These are phyloP conservation scores for Botryotinia globosa DNA, from an alignment of 2,329 filamentous ascomycete genomes.

Conservation along the genomic window DNA sequence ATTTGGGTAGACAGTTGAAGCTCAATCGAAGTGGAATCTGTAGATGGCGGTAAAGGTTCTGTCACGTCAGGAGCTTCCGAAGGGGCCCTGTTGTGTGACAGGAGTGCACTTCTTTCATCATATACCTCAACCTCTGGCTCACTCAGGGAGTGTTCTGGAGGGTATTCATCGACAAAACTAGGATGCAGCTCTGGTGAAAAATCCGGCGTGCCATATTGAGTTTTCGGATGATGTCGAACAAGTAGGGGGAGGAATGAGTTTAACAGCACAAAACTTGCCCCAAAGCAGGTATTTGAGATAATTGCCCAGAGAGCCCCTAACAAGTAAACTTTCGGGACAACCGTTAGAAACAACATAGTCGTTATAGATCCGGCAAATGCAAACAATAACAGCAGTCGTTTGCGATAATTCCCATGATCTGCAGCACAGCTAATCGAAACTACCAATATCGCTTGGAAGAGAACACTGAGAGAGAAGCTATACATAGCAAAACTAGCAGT, in stretches of 20 bases:
- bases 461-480: slow-evolving; percentile 88
- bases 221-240: slow-evolving; percentile 71
- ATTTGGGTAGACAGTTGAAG: slow-evolving; percentile 84
- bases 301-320: slow-evolving; percentile 82
- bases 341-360: slow-evolving; percentile 84
- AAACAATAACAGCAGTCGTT: slow-evolving; percentile 82
- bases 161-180: slow-evolving; percentile 26
- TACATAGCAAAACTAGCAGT: slow-evolving; percentile 98
- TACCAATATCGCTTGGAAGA: slow-evolving; percentile 84
- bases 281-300: slow-evolving; percentile 89
- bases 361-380: slow-evolving; percentile 75
- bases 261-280: slow-evolving; percentile 88
- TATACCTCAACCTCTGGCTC: slow-evolving; percentile 29
- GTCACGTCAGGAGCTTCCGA: slow-evolving; percentile 24
- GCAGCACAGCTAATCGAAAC: slow-evolving; percentile 96
- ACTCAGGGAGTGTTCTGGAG: slow-evolving; percentile 21
- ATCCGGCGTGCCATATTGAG: slow-evolving; percentile 33
- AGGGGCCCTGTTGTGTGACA: slow-evolving; percentile 32
- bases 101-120: slow-evolving; percentile 49
- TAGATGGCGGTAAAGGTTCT: slow-evolving; percentile 41
- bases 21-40: slow-evolving; percentile 59
- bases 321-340: slow-evolving; percentile 72
- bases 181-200: slow-evolving; percentile 31
- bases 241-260: slow-evolving; percentile 93
- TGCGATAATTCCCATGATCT: slow-evolving; percentile 89